These are phyloP conservation scores for Cinchona pubescens DNA, from an alignment of 257 asterid species.

Conservation along the genomic window DNA sequence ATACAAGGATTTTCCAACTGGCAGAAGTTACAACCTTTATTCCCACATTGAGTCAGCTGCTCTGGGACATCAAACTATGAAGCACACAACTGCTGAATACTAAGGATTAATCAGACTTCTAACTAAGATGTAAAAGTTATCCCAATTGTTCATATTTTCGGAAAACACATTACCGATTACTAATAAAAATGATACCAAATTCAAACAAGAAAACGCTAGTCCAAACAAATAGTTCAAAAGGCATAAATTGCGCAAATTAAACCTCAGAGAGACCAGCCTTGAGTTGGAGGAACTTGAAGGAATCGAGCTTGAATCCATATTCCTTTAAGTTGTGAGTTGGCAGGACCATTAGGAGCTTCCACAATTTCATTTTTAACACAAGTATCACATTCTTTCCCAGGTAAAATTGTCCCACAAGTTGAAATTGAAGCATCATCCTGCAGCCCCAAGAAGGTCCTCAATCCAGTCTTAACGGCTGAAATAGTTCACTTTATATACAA, in stretches of 20 bases:
- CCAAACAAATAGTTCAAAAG: not conserved
- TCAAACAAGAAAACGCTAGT: not conserved
- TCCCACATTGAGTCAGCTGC: not conserved
- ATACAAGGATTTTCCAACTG: too few relatives aligned
- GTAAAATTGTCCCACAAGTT: slow-evolving; percentile 11
- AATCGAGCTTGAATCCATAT: slow-evolving; percentile 32
- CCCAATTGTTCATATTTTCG: not conserved
- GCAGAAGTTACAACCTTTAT: too few relatives aligned
- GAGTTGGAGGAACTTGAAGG: slow-evolving; percentile 23
- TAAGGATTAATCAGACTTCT: not conserved
- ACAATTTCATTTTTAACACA: slow-evolving; percentile 15
- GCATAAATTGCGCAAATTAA: not conserved
- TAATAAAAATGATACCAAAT: not conserved
- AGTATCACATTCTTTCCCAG: not conserved
- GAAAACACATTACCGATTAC: not conserved
- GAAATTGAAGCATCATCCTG: slow-evolving; percentile 18
- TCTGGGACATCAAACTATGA: not conserved
- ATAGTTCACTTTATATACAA: not conserved
- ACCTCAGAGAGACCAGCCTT: slow-evolving; percentile 16
- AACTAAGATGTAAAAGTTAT: not conserved
- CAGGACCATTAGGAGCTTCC: slow-evolving; percentile 5
- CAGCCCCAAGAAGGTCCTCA: slow-evolving; percentile 11
- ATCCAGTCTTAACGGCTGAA: not conserved
- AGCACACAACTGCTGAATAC: not conserved
- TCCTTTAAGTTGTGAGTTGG: slow-evolving; percentile 17